Evolutionary conservation across 2,329 filamentous ascomycete species (phyloP).

Genomic region (Ploettnerulaceae sp.): DNA sequence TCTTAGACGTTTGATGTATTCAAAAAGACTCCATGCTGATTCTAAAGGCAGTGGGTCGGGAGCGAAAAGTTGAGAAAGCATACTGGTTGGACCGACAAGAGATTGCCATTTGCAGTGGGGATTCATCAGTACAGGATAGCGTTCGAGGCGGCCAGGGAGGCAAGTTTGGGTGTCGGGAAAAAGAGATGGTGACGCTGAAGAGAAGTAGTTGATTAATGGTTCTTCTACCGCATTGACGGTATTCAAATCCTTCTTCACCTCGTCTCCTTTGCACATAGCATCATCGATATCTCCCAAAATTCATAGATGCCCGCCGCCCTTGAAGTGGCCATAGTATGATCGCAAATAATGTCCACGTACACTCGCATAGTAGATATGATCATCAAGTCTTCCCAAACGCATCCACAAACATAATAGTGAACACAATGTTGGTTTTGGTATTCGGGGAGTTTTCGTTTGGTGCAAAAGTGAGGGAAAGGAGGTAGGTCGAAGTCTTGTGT

Average conservation of each 20-base stretch:
- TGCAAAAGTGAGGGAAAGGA: slow-evolving; percentile 12
- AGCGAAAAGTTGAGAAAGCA: slow-evolving; percentile 18
- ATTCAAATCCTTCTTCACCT: slow-evolving; percentile 37
- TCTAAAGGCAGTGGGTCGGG: slow-evolving; percentile 18
- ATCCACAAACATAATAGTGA: slow-evolving; percentile 32
- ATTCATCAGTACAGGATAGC: slow-evolving; percentile 12
- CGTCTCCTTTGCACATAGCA: slow-evolving; percentile 35
- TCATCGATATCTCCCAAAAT: slow-evolving; percentile 34
- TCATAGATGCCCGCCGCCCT: slow-evolving; percentile 23
- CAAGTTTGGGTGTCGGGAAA: background rate
- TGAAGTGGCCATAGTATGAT: slow-evolving; percentile 32
- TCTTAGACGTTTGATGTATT: no score
- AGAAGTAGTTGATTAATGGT: no score
- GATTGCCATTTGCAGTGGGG: slow-evolving; percentile 15
- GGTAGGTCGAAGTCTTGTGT: slow-evolving; percentile 7
- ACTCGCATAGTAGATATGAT: slow-evolving; percentile 35
- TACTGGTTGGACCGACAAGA: slow-evolving; percentile 17
- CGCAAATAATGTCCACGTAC: slow-evolving; percentile 39
- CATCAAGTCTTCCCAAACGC: slow-evolving; percentile 31
- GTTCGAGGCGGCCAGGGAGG: slow-evolving; percentile 7
- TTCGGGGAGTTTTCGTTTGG: slow-evolving; percentile 25
- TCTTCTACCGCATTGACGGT: slow-evolving; percentile 24
- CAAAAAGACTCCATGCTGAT: no score
- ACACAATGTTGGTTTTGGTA: slow-evolving; percentile 34
- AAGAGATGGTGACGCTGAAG: no score